Percentiles rank a stretch among this genome's conserved stretches.
phyloP scores from a whole-genome alignment of 2,329 filamentous ascomycete genomes.

The Myrmaecium sp. region DNA sequence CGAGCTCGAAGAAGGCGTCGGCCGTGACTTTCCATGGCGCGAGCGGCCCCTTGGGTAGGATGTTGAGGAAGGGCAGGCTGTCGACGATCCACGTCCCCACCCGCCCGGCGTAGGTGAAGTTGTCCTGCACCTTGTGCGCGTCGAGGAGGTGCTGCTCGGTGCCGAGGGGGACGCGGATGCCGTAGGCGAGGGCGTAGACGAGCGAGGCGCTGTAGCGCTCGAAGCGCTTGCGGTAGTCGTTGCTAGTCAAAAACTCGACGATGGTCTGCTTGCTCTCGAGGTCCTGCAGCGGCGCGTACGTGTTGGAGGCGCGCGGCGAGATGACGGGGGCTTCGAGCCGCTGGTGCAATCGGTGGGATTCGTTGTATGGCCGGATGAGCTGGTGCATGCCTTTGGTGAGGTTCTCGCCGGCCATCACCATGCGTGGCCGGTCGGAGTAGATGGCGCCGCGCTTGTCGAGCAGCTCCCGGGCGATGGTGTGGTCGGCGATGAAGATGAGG shows the following conservation, averaged over 20 bases:
- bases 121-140: constrained; percentile 6
- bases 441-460: constrained; percentile 36
- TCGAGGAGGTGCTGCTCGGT: constrained; percentile 8
- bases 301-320: constrained; percentile 12
- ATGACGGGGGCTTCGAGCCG: constrained; percentile 21
- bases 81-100: constrained; percentile 25
- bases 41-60: constrained; percentile 18
- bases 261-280: constrained; percentile 30
- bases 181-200: constrained; percentile 22
- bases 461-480: constrained; percentile 35
- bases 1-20: constrained; percentile 6
- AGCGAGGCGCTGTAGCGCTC: constrained; percentile 22
- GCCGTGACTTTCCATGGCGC: constrained; percentile 14
- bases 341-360: constrained; percentile 22
- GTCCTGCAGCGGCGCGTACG: constrained; percentile 27
- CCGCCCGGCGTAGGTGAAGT: constrained; percentile 9
- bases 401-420: constrained; percentile 32
- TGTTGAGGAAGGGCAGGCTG: constrained; percentile 24
- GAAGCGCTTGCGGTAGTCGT: constrained; percentile 15
- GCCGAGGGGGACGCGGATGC: constrained; percentile 15
- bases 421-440: constrained; percentile 34
- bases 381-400: constrained; percentile 24
- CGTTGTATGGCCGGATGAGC: constrained; percentile 26
- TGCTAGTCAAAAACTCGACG: constrained; percentile 22
- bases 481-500: constrained; percentile 28